Conservation (phyloP, 1,284 basidiomycete genomes). For the Hemileccinum hortonii region DNA sequence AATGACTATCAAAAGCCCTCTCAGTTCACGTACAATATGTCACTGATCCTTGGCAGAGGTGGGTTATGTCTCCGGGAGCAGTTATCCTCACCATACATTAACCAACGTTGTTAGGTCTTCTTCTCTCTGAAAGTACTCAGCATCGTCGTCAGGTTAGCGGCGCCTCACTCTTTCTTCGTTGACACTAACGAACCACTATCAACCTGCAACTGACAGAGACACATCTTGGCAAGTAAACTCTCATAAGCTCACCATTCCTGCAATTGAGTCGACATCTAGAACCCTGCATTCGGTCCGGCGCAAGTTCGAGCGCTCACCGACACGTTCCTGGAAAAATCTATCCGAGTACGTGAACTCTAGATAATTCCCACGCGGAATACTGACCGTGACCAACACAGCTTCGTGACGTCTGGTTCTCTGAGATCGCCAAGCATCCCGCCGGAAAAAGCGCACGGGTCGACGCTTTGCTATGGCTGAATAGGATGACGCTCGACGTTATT, state of each 20-base stretch:
- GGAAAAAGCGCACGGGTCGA: constrained; percentile 38
- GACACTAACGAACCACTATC: no score
- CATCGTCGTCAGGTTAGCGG: constrained; percentile 17
- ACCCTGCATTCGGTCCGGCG: constrained; percentile 57
- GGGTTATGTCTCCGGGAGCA: background rate
- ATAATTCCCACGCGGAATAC: background rate
- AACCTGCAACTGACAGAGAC: constrained; percentile 15
- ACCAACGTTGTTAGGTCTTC: background rate
- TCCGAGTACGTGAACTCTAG: constrained; percentile 36
- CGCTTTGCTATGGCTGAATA: constrained; percentile 51
- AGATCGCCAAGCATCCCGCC: constrained; percentile 24
- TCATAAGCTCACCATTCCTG: background rate
- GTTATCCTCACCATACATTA: background rate
- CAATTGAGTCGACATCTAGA: constrained; percentile 34
- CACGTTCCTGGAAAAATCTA: constrained; percentile 48
- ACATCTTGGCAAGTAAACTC: constrained; percentile 20
- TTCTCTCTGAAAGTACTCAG: constrained; percentile 19
- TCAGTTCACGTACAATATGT: constrained; percentile 19
- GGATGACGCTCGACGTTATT: constrained; percentile 41
- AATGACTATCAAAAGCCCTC: no score
- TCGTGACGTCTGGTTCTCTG: constrained; percentile 42
- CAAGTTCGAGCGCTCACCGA: constrained; percentile 55
- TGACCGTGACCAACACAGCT: constrained; percentile 34
- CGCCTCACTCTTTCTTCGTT: no score
- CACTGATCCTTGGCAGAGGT: constrained; percentile 33